Evolutionary conservation across 2,329 filamentous ascomycete species (phyloP).

Genomic region (Dactylellina sp.): DNA sequence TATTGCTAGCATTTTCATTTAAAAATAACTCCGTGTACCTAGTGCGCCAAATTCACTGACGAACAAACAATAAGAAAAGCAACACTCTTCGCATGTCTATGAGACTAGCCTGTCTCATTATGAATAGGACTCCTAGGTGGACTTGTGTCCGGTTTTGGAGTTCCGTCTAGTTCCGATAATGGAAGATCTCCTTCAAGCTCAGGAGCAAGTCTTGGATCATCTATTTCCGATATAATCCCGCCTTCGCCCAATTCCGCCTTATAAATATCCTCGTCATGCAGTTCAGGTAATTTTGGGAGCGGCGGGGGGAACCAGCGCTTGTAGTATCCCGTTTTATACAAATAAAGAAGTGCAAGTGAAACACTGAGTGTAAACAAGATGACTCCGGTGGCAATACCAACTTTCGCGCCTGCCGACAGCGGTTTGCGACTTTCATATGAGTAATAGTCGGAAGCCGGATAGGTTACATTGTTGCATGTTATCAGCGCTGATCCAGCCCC

Average conservation of each 20-base stretch:
- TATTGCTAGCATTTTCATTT: too few species aligned
- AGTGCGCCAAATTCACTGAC: too few species aligned
- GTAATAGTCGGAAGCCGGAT: too few species aligned
- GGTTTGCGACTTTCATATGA: not conserved
- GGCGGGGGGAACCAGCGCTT: not conserved
- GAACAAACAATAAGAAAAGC: too few species aligned
- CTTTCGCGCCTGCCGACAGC: conserved; percentile 4
- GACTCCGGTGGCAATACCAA: conserved; percentile 5
- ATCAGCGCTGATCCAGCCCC: too few species aligned
- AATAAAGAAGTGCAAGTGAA: not conserved
- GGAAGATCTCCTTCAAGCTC: conserved; percentile 26
- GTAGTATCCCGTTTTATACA: conserved; percentile 18
- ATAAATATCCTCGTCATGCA: too few species aligned
- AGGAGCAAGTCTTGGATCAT: conserved; percentile 1
- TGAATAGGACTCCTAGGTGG: not conserved
- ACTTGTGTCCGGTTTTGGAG: not conserved
- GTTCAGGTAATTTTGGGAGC: conserved; percentile 1
- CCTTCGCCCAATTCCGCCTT: not conserved
- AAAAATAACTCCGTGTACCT: too few species aligned
- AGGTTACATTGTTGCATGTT: too few species aligned
- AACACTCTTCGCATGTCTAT: too few species aligned
- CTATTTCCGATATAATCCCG: conserved; percentile 13
- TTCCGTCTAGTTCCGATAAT: conserved; percentile 22
- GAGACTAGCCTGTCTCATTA: not conserved
- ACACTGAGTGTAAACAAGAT: not conserved